phyloP scores from a whole-genome alignment of 768 basidiomycete genomes.

The Amanita polypyramis region DNA sequence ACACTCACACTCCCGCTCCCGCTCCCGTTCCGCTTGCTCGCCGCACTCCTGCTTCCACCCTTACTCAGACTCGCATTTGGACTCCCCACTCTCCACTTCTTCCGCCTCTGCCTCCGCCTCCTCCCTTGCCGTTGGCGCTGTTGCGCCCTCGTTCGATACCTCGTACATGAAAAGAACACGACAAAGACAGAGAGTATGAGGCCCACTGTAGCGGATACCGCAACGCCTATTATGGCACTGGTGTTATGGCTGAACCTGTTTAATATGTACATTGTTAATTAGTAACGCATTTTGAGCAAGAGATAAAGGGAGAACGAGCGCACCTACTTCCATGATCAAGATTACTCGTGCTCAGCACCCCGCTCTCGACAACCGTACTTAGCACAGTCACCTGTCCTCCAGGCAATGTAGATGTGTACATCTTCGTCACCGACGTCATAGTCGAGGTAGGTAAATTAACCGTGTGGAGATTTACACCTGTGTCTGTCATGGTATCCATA shows the following conservation, averaged over 20 bases:
- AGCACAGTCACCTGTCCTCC: conserved; percentile 12
- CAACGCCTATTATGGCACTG: conserved; percentile 27
- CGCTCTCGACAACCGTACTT: conserved; percentile 17
- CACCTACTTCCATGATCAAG: conserved; percentile 10
- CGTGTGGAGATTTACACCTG: neutral
- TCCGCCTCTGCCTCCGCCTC: conserved; percentile 8
- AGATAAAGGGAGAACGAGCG: neutral
- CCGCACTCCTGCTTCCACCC: no score
- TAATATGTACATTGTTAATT: neutral
- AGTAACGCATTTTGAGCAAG: neutral
- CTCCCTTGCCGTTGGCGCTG: conserved; percentile 9
- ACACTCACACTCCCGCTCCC: no score
- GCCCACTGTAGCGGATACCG: conserved; percentile 18
- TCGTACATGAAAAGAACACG: conserved; percentile 22
- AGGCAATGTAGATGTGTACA: conserved; percentile 12
- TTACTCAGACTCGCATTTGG: no score
- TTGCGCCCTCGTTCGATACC: conserved; percentile 13
- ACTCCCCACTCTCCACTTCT: neutral
- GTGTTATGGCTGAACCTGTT: conserved; percentile 27
- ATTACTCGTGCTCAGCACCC: conserved; percentile 22
- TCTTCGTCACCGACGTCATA: conserved; percentile 11
- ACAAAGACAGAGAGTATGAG: conserved; percentile 20
- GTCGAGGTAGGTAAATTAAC: conserved; percentile 4
- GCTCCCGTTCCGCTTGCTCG: no score
- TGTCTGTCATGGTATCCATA: neutral